Base-by-base conservation (phyloP, 371 early-diverging fungal species). In the Mucor irregularis region DNA sequence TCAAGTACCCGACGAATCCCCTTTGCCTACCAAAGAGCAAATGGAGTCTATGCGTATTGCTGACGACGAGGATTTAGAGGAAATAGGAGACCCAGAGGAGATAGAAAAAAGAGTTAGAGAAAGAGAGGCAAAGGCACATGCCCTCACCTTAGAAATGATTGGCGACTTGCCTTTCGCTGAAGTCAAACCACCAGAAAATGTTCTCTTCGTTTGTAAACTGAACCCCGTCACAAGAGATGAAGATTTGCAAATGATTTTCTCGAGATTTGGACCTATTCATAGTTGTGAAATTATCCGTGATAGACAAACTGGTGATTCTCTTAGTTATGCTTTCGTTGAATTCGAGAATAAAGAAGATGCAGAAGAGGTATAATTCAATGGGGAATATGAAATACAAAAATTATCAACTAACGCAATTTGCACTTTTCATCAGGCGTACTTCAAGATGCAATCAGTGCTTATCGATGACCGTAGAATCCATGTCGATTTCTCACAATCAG, bases 401-500 rank as follows among this genome's bases (percentile, higher is more conserved):
- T 10, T 38, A 26, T 45, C 28, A 39, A 22, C 49, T 35, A 21
- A 46, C 21, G 16, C 14, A 8, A 26, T 49, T 28, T n/a, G n/a
- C n/a, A n/a, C n/a, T 9, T 26, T 46, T 10, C 3, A 38, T 1
- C 58, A 71, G 74, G 94, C 93, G 4, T 94, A 92, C 63, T 90
- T 91, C 67, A 94, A 93, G 70, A 88, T 86, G 86, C 83, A 95
- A 53, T 94, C 94, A 53, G 97, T 96, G 3, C 66, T 97, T 25
- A 93, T 98, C 53, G 99, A 98, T 64, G 99, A 97, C 68, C 88
- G 97, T 2, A 78, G 99, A 33, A 96, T 98, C 35, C 93, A 95
- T 64, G 97, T 98, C 13, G 99, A 98, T 68, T 98, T 98, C 64
- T 96, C 97, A 17, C 99, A 98, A 76, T 91, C 91, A 25, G 98